These are phyloP conservation scores for Immersiella caudata DNA, from an alignment of 495 filamentous ascomycete genomes.

Conservation along the genomic window DNA sequence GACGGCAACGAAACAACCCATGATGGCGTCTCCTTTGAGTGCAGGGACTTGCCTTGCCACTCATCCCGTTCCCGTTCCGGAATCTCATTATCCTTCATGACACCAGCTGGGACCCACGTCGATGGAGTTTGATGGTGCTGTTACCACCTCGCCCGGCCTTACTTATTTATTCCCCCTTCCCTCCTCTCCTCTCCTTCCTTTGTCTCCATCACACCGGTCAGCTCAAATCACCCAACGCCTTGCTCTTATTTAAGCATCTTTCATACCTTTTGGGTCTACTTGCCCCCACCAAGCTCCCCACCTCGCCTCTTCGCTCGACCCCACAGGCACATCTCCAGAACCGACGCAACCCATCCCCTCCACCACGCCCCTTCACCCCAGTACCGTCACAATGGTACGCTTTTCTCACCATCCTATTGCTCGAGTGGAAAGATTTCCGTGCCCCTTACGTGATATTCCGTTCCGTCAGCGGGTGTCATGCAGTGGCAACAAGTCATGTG, in stretches of 20 bases:
- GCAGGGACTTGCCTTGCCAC: slow-evolving; percentile 16
- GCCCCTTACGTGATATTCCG: slow-evolving; percentile 10
- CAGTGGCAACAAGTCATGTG: slow-evolving; percentile 22
- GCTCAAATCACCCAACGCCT: neutral
- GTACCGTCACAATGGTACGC: slow-evolving; percentile 6
- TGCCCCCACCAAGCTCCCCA: neutral
- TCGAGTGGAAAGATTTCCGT: neutral
- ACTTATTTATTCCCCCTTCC: neutral
- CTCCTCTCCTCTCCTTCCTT: neutral
- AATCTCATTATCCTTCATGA: neutral
- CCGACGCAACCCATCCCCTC: neutral
- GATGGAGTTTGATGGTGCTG: neutral
- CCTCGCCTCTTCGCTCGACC: neutral
- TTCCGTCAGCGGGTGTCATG: slow-evolving; percentile 7
- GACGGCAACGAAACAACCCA: slow-evolving; percentile 16
- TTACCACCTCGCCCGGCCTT: neutral
- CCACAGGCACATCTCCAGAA: neutral
- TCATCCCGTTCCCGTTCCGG: slow-evolving; percentile 18
- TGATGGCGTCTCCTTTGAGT: slow-evolving; percentile 10
- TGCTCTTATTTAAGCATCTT: neutral
- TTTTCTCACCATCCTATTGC: neutral
- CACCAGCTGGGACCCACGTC: neutral
- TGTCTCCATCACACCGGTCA: neutral
- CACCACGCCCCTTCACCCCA: neutral
- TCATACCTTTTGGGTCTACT: neutral